These are phyloP conservation scores for Pharus latifolius DNA, from an alignment of 176 grass and related monocot species.

Conservation along the genomic window DNA sequence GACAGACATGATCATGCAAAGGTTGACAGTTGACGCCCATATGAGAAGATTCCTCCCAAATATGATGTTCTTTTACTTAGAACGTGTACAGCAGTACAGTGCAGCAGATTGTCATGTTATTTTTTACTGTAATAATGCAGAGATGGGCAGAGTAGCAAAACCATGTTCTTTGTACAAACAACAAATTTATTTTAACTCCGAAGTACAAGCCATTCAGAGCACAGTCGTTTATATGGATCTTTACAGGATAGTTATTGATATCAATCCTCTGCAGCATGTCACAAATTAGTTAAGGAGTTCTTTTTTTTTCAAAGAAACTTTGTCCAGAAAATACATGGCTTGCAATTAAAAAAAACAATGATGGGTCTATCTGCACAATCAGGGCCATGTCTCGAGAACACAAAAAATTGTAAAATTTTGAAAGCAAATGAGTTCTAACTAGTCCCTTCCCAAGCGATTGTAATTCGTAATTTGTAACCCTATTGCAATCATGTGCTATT, in stretches of 20 bases:
- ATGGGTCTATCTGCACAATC: not conserved
- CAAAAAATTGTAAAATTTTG: too few relatives aligned
- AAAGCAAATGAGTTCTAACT: not conserved
- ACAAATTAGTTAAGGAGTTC: not conserved
- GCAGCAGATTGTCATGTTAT: not conserved
- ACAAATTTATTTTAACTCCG: too few relatives aligned
- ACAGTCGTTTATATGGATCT: too few relatives aligned
- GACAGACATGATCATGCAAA: conserved; percentile 11
- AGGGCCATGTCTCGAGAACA: not conserved
- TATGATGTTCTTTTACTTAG: not conserved
- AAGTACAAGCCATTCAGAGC: too few relatives aligned
- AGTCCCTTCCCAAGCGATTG: too few relatives aligned
- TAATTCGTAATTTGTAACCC: not conserved
- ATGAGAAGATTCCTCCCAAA: not conserved
- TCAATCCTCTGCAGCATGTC: too few relatives aligned
- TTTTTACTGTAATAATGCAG: too few relatives aligned
- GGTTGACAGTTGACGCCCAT: conserved; percentile 1
- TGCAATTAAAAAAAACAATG: not conserved
- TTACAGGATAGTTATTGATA: too few relatives aligned
- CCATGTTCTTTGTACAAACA: too few relatives aligned
- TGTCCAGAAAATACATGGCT: not conserved
- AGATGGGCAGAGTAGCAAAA: too few relatives aligned
- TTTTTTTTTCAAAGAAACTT: not conserved
- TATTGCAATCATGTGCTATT: not conserved
- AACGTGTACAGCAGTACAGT: too few relatives aligned